Conservation (phyloP, 1,284 basidiomycete species). For the Moesziomyces parantarcticus region DNA sequence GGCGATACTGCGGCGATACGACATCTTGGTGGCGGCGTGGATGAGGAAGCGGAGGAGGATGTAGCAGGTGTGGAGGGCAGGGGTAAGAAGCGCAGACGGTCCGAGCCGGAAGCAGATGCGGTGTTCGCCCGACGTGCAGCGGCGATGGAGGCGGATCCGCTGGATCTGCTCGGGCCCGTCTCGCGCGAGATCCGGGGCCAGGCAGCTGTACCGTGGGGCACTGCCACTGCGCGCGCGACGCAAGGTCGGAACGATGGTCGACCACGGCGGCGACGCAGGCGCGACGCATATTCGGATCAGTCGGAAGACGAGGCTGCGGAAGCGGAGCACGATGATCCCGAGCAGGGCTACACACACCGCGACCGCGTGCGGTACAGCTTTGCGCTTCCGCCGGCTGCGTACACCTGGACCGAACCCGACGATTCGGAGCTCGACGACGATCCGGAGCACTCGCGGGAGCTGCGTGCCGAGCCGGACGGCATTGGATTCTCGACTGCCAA, state of each 20-base stretch:
- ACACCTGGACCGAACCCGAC: constrained; percentile 20
- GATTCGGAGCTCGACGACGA: constrained; percentile 7
- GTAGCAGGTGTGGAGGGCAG: neutral
- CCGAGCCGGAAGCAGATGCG: constrained; percentile 23
- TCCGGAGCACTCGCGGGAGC: neutral
- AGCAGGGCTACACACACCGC: constrained; percentile 18
- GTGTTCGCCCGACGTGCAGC: constrained; percentile 24
- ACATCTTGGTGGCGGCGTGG: constrained; percentile 8
- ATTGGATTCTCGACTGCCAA: constrained; percentile 42
- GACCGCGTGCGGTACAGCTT: constrained; percentile 38
- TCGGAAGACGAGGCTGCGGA: constrained; percentile 29
- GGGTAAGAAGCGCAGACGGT: constrained; percentile 20
- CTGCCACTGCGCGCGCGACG: neutral
- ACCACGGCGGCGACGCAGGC: constrained; percentile 3
- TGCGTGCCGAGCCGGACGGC: constrained; percentile 32
- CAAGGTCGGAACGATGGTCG: neutral
- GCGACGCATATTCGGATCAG: constrained; percentile 12
- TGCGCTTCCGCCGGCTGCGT: constrained; percentile 25
- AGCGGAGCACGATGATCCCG: constrained; percentile 29
- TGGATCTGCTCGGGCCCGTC: constrained; percentile 33
- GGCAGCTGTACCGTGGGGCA: constrained; percentile 26
- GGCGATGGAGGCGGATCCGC: constrained; percentile 32
- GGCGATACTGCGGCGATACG: constrained; percentile 30
- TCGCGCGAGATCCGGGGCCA: constrained; percentile 47
- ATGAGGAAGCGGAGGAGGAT: constrained; percentile 1